Percentiles rank a stretch among this genome's conserved stretches.
Evolutionary conservation across 352 stramenopile species (phyloP).

Genomic region (Blastocystis sp.): DNA sequence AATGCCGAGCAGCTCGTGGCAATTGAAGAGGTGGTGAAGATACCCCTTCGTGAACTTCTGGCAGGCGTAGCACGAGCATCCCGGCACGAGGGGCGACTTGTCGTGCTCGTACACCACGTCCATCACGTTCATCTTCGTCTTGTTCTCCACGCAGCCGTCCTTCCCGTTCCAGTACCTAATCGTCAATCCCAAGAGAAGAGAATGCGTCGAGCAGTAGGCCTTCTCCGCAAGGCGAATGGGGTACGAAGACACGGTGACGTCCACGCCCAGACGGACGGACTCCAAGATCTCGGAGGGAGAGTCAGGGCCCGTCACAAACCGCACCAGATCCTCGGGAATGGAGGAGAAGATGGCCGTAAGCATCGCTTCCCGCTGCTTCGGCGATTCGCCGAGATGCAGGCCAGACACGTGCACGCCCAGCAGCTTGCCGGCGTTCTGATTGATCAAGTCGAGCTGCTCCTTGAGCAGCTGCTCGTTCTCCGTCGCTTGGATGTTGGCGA

Average conservation of each 20-base stretch:
- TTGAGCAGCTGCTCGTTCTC: constrained; percentile 32
- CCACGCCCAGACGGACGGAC: constrained; percentile 31
- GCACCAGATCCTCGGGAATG: constrained; percentile 28
- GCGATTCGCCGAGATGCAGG: constrained; percentile 51
- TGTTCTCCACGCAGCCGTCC: background rate
- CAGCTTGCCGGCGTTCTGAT: constrained; percentile 17
- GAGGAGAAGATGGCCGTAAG: constrained; percentile 12
- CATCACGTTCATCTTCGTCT: constrained; percentile 60
- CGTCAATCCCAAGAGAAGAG: background rate
- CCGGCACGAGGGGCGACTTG: constrained; percentile 23
- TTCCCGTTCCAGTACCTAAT: constrained; percentile 57
- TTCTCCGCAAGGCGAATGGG: constrained; percentile 50
- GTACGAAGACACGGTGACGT: constrained; percentile 58
- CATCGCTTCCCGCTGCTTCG: constrained; percentile 35
- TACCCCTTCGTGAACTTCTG: constrained; percentile 67
- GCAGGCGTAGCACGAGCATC: constrained; percentile 58
- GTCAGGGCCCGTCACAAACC: constrained; percentile 62
- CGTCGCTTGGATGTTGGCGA: constrained; percentile 52
- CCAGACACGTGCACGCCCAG: constrained; percentile 49
- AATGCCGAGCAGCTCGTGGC: constrained; percentile 57
- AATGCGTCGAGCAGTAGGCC: constrained; percentile 43
- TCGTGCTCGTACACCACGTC: constrained; percentile 58
- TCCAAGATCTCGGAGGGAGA: constrained; percentile 49
- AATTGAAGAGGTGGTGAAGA: constrained; percentile 67
- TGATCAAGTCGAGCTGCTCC: constrained; percentile 31